Base-by-base conservation (phyloP, 805 yeast species). In the Saturnispora silvae region DNA sequence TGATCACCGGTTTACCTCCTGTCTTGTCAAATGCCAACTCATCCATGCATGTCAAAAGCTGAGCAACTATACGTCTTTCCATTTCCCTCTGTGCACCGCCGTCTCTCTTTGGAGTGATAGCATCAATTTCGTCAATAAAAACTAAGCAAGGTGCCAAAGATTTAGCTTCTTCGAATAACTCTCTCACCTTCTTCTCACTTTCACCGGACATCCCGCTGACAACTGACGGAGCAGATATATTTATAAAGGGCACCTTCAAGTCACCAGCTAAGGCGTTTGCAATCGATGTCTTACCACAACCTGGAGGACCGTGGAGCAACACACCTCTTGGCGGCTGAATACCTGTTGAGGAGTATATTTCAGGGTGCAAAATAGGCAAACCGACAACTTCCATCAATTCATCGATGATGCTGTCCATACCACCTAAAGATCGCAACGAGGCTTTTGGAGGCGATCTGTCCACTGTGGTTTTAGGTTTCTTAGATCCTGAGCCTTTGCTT, bases 161-260 rank as follows among this genome's bases (percentile, higher is more conserved):
- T 50, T 78, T 80, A 3, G 98, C 98, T 53, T 92, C 97, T 27
- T 86, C 96, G 52, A 89, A 89, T 27, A 89, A 65, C 41, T 92
- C 97, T 44, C 98, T 68, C 17, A 92, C 67, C 53, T 89, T 87
- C 64, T 92, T 92, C 57, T 92, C 98, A 45, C 89, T 77, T 57
- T 92, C 98, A 30, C 98, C 98, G n/a, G 95, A 84, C 97, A 92
- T 92, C 4, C 98, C 98, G 43, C 95, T 83, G 0, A 92, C 97
- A 7, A 92, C 84, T 2, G 95, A 80, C 1, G 98, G 98, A 0
- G 98, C 97, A 20, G 95, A 81, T 1, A 92, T 69, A 31, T 81
- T 79, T 14, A 92, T 75, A 53, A 92, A 92, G 0, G 97, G 96
- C 0, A 92, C 95, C 47, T 85, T 81, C 23, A 92, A 67, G 52